These are phyloP conservation scores for Podosphaera leucotricha DNA, from an alignment of 2,329 filamentous ascomycete genomes.

Conservation along the genomic window DNA sequence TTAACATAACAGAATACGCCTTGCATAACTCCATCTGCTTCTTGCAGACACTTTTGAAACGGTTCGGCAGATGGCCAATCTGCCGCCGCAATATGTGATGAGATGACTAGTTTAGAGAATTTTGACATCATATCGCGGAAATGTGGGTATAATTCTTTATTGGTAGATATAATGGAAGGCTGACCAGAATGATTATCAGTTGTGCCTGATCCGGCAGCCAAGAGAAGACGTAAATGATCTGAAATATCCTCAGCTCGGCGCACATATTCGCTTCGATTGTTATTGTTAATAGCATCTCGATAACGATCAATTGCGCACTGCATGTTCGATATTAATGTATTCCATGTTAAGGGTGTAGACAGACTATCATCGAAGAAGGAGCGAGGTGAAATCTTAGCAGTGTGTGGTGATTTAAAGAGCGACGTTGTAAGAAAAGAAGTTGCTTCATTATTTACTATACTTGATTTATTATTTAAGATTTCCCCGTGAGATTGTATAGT, in stretches of 20 bases:
- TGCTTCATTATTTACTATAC: slow-evolving; percentile 13
- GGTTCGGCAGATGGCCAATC: slow-evolving; percentile 92
- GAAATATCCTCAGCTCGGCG: slow-evolving; percentile 93
- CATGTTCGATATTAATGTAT: slow-evolving; percentile 76
- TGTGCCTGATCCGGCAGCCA: slow-evolving; percentile 89
- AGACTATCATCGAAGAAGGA: slow-evolving; percentile 84
- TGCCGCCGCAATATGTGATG: slow-evolving; percentile 87
- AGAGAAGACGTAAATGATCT: slow-evolving; percentile 73
- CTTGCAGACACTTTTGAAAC: slow-evolving; percentile 80
- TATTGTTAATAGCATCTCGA: slow-evolving; percentile 64
- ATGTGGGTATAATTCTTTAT: slow-evolving; percentile 89
- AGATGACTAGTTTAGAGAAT: slow-evolving; percentile 96
- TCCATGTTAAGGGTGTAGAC: slow-evolving; percentile 66
- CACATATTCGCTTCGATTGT: slow-evolving; percentile 73
- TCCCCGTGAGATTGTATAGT: slow-evolving; percentile 33
- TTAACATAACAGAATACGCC: slow-evolving; percentile 95
- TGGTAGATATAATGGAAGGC: slow-evolving; percentile 96
- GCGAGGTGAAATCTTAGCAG: slow-evolving; percentile 35
- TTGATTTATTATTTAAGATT: slow-evolving; percentile 26
- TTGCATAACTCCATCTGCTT: slow-evolving; percentile 87
- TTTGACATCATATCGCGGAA: slow-evolving; percentile 99
- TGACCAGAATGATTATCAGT: slow-evolving; percentile 98
- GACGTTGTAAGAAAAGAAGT: slow-evolving; percentile 30
- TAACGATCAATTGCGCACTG: slow-evolving; percentile 74
- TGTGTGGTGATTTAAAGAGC: slow-evolving; percentile 12